Conservation (phyloP, 495 filamentous ascomycete genomes). For the Melanomma pulvis-pyrius region DNA sequence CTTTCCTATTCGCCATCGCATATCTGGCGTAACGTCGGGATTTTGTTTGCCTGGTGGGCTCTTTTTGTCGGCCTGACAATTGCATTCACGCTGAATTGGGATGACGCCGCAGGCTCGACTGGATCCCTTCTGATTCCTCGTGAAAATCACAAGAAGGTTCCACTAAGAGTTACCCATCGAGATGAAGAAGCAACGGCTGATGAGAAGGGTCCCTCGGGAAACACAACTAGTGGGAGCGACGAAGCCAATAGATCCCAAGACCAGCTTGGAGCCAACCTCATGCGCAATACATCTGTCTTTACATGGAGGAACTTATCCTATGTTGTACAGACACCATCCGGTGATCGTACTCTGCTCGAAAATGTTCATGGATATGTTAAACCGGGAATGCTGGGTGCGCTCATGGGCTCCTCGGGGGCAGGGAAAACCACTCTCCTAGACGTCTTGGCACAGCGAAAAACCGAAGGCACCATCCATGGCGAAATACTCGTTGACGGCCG, state of each 20-base stretch:
- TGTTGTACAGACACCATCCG: conserved; percentile 7
- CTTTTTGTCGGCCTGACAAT: conserved; percentile 32
- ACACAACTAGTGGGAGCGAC: neutral
- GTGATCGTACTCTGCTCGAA: conserved; percentile 33
- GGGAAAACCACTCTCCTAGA: conserved; percentile 46
- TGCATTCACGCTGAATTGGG: conserved; percentile 33
- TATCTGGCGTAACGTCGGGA: conserved; percentile 40
- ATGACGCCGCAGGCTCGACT: conserved; percentile 2
- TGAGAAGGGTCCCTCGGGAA: neutral
- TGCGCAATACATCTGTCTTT: conserved; percentile 20
- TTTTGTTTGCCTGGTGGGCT: conserved; percentile 35
- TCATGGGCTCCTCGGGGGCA: conserved; percentile 44
- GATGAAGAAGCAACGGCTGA: conserved; percentile 5
- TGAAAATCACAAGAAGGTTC: conserved; percentile 13
- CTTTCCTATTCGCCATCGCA: conserved; percentile 27
- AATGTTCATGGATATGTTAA: conserved; percentile 40
- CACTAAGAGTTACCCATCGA: neutral
- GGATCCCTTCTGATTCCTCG: conserved; percentile 17
- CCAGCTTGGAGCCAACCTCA: conserved; percentile 13
- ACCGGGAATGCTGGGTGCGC: conserved; percentile 41
- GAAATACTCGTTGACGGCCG: conserved; percentile 42
- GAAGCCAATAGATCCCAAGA: neutral
- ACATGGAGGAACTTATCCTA: conserved; percentile 27
- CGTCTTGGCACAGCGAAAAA: conserved; percentile 43
- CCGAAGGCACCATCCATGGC: conserved; percentile 41